Evolutionary conservation across 2,329 filamentous ascomycete genomes (phyloP).

Genomic region (Xylaria sp.): DNA sequence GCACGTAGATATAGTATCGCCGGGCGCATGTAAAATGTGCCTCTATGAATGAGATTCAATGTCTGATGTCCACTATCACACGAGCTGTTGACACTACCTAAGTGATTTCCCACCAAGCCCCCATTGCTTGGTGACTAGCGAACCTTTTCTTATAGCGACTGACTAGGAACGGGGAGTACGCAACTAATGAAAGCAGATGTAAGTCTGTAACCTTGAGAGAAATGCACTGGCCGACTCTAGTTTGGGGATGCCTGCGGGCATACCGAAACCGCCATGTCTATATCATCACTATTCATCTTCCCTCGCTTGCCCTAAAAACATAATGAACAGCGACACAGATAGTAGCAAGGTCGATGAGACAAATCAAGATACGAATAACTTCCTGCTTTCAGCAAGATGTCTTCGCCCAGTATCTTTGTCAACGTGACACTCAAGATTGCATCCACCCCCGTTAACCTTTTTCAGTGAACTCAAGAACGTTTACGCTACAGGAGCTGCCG

Average conservation of each 20-base stretch:
- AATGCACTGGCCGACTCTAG: too few species aligned
- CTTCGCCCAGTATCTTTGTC: not conserved
- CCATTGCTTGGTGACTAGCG: not conserved
- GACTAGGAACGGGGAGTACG: too few species aligned
- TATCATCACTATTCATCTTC: not conserved
- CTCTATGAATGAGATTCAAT: not conserved
- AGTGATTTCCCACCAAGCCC: not conserved
- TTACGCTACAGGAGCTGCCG: not conserved
- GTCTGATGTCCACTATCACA: not conserved
- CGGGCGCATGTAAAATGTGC: not conserved
- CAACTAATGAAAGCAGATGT: too few species aligned
- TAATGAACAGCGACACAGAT: not conserved
- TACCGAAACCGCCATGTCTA: not conserved
- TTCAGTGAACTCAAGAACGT: not conserved
- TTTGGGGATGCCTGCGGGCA: not conserved
- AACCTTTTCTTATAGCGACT: not conserved
- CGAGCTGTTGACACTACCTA: not conserved
- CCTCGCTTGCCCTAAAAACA: not conserved
- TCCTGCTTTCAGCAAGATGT: not conserved
- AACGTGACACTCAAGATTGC: not conserved
- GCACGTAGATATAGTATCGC: not conserved
- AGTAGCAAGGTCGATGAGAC: not conserved
- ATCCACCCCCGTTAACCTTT: not conserved
- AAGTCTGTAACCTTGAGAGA: not conserved
- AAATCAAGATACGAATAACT: not conserved